phyloP scores from a whole-genome alignment of 306 rosid genomes.

The Astragalus glycyphyllos region DNA sequence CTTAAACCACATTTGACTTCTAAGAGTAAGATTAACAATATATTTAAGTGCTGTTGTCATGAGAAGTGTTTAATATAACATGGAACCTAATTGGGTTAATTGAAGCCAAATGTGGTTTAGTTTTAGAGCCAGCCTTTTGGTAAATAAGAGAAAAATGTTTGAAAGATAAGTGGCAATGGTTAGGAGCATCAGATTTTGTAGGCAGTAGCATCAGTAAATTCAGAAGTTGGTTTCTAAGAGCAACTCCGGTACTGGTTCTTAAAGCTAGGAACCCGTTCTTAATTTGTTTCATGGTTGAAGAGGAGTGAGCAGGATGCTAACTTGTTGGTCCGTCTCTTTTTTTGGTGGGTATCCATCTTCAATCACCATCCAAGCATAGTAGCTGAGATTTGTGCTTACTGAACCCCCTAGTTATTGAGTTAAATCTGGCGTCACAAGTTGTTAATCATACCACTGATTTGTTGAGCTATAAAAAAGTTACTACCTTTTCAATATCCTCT shows the following conservation, averaged over 20 bases:
- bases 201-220: background rate
- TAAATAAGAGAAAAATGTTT: slow-evolving; percentile 19
- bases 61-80: slow-evolving; percentile 14
- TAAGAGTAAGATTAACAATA: slow-evolving; percentile 12
- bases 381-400: background rate
- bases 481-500: slow-evolving; percentile 26
- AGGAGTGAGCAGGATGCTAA: background rate
- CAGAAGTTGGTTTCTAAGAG: background rate
- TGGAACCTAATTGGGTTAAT: slow-evolving; percentile 19
- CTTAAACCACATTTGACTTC: background rate
- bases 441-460: slow-evolving; percentile 16
- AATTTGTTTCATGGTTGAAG: too few relatives aligned
- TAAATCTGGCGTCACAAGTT: background rate
- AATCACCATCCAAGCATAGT: background rate
- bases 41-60: slow-evolving; percentile 25
- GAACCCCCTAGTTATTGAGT: slow-evolving; percentile 2
- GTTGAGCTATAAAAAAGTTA: background rate
- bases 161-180: background rate
- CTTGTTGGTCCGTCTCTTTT: background rate
- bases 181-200: background rate
- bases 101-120: slow-evolving; percentile 15
- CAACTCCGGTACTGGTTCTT: too few relatives aligned
- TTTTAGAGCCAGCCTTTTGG: slow-evolving; percentile 12
- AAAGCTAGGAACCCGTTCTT: too few relatives aligned
- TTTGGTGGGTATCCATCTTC: background rate